These are phyloP conservation scores for Penicillium waksmanii DNA, from an alignment of 495 filamentous ascomycete species.

Conservation along the genomic window DNA sequence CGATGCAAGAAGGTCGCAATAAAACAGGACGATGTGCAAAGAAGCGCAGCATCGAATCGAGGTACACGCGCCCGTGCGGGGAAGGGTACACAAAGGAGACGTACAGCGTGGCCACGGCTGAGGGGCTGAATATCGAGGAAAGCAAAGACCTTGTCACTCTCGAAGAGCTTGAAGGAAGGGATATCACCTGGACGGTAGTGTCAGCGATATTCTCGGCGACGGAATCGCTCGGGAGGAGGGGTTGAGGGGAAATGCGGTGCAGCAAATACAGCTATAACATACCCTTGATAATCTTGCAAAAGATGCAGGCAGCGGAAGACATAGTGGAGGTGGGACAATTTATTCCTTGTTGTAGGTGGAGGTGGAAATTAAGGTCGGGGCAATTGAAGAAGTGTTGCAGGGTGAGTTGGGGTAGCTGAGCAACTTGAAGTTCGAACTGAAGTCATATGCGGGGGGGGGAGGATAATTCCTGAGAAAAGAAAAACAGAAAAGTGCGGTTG, in stretches of 20 bases:
- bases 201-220: conserved; percentile 1
- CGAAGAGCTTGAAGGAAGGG: conserved; percentile 92
- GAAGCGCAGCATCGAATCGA: neutral
- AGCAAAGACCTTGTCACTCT: conserved; percentile 88
- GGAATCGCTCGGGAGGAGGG: conserved; percentile 5
- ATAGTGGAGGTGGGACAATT: conserved; percentile 27
- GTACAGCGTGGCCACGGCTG: conserved; percentile 79
- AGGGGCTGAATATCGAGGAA: conserved; percentile 97
- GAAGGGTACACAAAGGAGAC: conserved; percentile 25
- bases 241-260: neutral
- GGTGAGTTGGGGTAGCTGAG: neutral
- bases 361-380: conserved; percentile 3
- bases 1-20: too few species aligned
- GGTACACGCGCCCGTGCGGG: conserved; percentile 20
- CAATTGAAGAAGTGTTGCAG: neutral
- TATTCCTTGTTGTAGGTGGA: conserved; percentile 9
- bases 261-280: conserved; percentile 19
- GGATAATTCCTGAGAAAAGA: neutral
- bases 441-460: conserved; percentile 9
- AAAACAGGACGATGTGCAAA: neutral
- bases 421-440: neutral
- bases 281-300: conserved; percentile 99
- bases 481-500: conserved; percentile 14
- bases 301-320: conserved; percentile 76
- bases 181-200: conserved; percentile 70